phyloP scores from a whole-genome alignment of 2,329 filamentous ascomycete genomes.

The Alternaria novae-zelandiae region DNA sequence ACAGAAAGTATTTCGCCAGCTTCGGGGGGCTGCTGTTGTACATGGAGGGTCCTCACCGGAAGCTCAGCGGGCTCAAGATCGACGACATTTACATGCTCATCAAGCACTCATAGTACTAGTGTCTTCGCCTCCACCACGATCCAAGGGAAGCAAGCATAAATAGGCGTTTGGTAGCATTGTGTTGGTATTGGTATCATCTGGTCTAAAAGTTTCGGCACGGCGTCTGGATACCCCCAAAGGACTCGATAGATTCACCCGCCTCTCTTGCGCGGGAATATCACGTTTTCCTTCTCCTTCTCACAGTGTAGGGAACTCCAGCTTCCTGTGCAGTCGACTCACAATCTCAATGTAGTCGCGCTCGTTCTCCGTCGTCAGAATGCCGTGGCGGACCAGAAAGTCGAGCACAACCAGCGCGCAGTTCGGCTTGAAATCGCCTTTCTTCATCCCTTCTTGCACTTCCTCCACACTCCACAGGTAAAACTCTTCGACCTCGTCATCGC shows the following conservation, averaged over 20 bases:
- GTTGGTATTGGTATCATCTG: slow-evolving; percentile 37
- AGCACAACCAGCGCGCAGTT: slow-evolving; percentile 86
- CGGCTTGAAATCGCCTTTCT: slow-evolving; percentile 82
- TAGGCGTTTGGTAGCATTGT: slow-evolving; percentile 37
- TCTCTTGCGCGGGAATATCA: background rate
- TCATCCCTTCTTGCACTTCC: slow-evolving; percentile 75
- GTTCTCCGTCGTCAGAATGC: slow-evolving; percentile 77
- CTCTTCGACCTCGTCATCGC: slow-evolving; percentile 86
- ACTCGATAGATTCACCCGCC: slow-evolving; percentile 17
- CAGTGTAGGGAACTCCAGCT: slow-evolving; percentile 73
- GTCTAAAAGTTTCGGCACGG: slow-evolving; percentile 35
- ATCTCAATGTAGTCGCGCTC: slow-evolving; percentile 83
- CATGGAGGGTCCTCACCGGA: slow-evolving; percentile 93
- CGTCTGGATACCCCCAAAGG: slow-evolving; percentile 42
- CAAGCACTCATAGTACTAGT: slow-evolving; percentile 71
- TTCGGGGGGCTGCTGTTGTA: slow-evolving; percentile 92
- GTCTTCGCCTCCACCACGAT: background rate
- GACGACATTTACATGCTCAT: slow-evolving; percentile 92
- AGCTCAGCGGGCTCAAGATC: slow-evolving; percentile 87
- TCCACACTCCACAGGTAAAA: slow-evolving; percentile 80
- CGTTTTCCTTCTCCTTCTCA: slow-evolving; percentile 19
- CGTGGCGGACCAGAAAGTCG: slow-evolving; percentile 89
- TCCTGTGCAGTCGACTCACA: slow-evolving; percentile 74
- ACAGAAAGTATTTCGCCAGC: slow-evolving; percentile 89
- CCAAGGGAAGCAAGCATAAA: slow-evolving; percentile 33